A percentile compares a stretch with the other conserved stretches of the same genome.
phyloP scores from a whole-genome alignment of 1,139 yeast genomes.

The Pichia sp. region DNA sequence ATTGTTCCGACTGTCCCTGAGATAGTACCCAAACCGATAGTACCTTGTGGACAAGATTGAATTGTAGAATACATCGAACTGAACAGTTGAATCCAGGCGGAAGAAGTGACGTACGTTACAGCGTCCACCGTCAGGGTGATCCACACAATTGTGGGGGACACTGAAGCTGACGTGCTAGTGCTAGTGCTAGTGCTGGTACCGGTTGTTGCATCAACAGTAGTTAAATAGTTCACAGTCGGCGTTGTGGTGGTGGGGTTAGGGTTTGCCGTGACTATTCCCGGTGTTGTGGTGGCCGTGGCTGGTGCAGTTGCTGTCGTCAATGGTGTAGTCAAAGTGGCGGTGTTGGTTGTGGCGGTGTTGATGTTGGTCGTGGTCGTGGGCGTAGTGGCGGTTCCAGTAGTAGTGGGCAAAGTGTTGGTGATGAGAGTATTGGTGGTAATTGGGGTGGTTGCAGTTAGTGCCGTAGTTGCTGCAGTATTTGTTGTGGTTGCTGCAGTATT shows the following conservation, averaged over 20 bases:
- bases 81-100: conserved; percentile 42
- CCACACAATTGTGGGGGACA: conserved; percentile 8
- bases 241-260: not conserved
- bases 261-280: too few species aligned
- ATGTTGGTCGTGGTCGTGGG: conserved; percentile 1
- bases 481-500: conserved; percentile 2
- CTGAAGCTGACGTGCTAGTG: not conserved
- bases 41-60: conserved; percentile 37
- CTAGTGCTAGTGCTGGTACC: conserved; percentile 11
- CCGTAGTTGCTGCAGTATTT: conserved; percentile 4
- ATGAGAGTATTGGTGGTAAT: not conserved
- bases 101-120: conserved; percentile 14
- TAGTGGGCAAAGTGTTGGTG: not conserved
- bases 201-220: not conserved
- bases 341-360: conserved; percentile 18
- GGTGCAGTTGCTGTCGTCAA: not conserved
- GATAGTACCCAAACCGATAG: conserved; percentile 50
- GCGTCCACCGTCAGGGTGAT: conserved; percentile 11
- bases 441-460: not conserved
- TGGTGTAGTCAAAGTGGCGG: conserved; percentile 1
- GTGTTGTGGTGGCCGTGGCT: too few species aligned
- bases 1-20: conserved; percentile 50
- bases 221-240: not conserved
- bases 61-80: conserved; percentile 30
- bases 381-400: not conserved